Evolutionary conservation across 768 basidiomycete species (phyloP).

Genomic region (Mycena vulgaris): DNA sequence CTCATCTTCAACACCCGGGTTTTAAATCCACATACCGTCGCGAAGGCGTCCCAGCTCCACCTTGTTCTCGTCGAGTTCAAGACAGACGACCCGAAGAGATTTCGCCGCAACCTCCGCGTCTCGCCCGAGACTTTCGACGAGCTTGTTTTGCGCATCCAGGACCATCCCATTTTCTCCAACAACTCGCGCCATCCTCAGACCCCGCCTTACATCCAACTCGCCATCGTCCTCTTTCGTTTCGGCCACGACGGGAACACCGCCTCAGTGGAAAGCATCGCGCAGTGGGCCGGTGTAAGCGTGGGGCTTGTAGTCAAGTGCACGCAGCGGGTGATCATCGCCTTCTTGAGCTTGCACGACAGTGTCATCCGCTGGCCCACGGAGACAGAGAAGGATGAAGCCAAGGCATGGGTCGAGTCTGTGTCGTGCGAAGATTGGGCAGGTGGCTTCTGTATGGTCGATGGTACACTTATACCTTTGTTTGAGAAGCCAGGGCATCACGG

Average conservation of each 20-base stretch:
- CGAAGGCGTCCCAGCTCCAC: slow-evolving; percentile 40
- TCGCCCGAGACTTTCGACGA: too few relatives aligned
- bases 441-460: slow-evolving; percentile 46
- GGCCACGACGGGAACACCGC: slow-evolving; percentile 51
- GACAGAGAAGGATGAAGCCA: slow-evolving; percentile 42
- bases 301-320: slow-evolving; percentile 44
- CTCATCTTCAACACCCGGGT: slow-evolving; percentile 23
- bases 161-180: slow-evolving; percentile 48
- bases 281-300: slow-evolving; percentile 43
- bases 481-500: slow-evolving; percentile 44
- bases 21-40: slow-evolving; percentile 34
- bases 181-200: slow-evolving; percentile 41
- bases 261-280: slow-evolving; percentile 40
- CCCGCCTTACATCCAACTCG: slow-evolving; percentile 48
- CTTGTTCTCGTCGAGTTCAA: slow-evolving; percentile 45
- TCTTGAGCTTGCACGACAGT: slow-evolving; percentile 40
- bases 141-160: slow-evolving; percentile 37
- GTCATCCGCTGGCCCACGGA: slow-evolving; percentile 39
- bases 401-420: slow-evolving; percentile 38
- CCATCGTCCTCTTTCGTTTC: slow-evolving; percentile 44
- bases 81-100: slow-evolving; percentile 27
- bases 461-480: slow-evolving; percentile 49
- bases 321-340: slow-evolving; percentile 37
- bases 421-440: slow-evolving; percentile 47
- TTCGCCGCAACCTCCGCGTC: too few relatives aligned